Evolutionary conservation across 176 grass and related monocot species (phyloP), one percentile per base, ranked within the genome.

Genomic region (Oryza glumipatula): DNA sequence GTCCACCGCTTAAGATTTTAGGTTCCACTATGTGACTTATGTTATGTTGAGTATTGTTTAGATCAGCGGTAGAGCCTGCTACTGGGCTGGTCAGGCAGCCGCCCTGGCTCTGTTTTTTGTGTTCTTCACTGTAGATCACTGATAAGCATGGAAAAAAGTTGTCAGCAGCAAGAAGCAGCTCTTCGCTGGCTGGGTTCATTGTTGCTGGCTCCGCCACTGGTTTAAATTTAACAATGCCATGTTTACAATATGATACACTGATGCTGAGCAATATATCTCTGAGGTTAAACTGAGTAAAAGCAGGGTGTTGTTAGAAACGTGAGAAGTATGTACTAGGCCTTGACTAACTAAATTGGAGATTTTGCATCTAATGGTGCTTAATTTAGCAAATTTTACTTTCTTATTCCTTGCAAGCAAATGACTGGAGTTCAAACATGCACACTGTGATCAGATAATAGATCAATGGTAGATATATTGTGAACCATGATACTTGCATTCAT

Each of bases 241-340:
- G 0, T 4, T 68, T 65, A 45, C 33, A 67, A 86, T 58, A 44
- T 54, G 56, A 22, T 36, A 44, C 0, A 1, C 38, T 39, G 38
- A 17, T 63, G 7, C 73, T 78, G 16, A 78, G 23, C 52, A 12
- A 47, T 72, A 71, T 63, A 71, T 72, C 10, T 85, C 11, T 60
- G n/a, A 33, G 65, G 32, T 68, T 22, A 61, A 39, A 63, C 24
- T 26, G 21, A 65, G 81, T 28, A 0, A 52, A 69, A 36, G 54
- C 4, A 75, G 33, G 44, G 2, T 52, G 35, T 79, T 81, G 0
- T 48, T 71, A 35, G 3, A 22, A 63, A 63, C 22, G 8, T 9
- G 41, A 81, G 12, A 48, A 54, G 22, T 63, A 48, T 84, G 26
- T 44, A 47, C 43, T 10, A 28, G 24, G 26, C 64, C 66, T 23